Percentiles rank a stretch among this genome's conserved stretches.
Conservation (phyloP, 2,329 filamentous ascomycete genomes). For the Aulographum hederae region DNA sequence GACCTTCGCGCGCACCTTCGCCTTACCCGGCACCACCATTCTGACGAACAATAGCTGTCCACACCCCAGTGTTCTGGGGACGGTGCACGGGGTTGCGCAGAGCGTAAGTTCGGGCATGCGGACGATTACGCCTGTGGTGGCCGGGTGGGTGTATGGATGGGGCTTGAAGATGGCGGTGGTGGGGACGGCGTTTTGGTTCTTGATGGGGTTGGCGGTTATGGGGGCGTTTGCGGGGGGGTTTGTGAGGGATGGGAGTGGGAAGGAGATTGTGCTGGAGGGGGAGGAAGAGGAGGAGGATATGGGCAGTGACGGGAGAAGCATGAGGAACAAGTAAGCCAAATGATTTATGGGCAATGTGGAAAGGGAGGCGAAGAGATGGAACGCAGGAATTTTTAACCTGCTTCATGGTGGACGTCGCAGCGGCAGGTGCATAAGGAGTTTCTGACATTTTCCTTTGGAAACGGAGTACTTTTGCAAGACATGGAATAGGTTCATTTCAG, state of each 20-base stretch:
- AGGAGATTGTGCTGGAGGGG: constrained; percentile 46
- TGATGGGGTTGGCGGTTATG: constrained; percentile 30
- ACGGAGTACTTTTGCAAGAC: too few relatives aligned
- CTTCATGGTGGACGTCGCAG: too few relatives aligned
- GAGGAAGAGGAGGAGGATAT: constrained; percentile 29
- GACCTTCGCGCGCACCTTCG: constrained; percentile 28
- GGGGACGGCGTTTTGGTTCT: constrained; percentile 39
- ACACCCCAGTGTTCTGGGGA: constrained; percentile 34
- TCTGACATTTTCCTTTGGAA: too few relatives aligned
- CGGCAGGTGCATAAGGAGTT: too few relatives aligned
- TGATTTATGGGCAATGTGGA: not conserved
- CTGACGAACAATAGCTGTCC: constrained; percentile 42
- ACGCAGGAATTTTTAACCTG: too few relatives aligned
- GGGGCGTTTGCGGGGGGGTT: constrained; percentile 34
- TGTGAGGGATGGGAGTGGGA: constrained; percentile 42
- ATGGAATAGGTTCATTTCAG: too few relatives aligned
- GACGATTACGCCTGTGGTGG: constrained; percentile 40
- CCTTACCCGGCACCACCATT: constrained; percentile 39
- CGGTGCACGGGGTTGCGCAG: constrained; percentile 39
- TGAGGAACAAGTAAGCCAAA: not conserved
- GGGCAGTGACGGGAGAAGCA: not conserved
- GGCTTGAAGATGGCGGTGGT: constrained; percentile 39
- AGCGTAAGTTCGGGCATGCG: constrained; percentile 39
- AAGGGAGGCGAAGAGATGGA: too few relatives aligned
- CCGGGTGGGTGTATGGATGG: constrained; percentile 41